Evolutionary conservation across 2,329 filamentous ascomycete genomes (phyloP).

Genomic region (Aspergillus calidoustus): DNA sequence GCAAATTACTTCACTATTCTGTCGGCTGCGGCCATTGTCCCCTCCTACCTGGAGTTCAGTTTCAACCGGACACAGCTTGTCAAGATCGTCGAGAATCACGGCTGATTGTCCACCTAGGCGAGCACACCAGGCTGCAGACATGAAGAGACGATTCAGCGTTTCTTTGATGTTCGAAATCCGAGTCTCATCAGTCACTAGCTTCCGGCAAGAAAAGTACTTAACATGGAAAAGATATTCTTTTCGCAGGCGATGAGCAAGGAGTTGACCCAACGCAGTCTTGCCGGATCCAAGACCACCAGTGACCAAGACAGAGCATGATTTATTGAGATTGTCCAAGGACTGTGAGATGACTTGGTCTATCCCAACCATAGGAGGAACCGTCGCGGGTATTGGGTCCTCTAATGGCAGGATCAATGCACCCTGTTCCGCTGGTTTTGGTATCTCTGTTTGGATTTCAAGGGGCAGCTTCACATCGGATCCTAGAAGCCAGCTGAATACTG

Average conservation of each 20-base stretch:
- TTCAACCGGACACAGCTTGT: slow-evolving; percentile 89
- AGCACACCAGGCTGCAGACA: slow-evolving; percentile 88
- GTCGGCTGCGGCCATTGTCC: slow-evolving; percentile 88
- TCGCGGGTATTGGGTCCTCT: slow-evolving; percentile 61
- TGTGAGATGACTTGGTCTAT: slow-evolving; percentile 78
- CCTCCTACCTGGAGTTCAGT: slow-evolving; percentile 93
- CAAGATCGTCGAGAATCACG: slow-evolving; percentile 89
- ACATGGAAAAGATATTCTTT: slow-evolving; percentile 77
- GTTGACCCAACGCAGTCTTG: slow-evolving; percentile 79
- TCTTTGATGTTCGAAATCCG: slow-evolving; percentile 90
- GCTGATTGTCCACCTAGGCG: slow-evolving; percentile 80
- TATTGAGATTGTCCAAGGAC: slow-evolving; percentile 74
- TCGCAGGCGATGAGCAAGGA: slow-evolving; percentile 74
- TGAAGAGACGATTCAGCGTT: slow-evolving; percentile 80
- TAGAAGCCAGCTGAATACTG: slow-evolving; percentile 67
- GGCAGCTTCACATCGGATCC: slow-evolving; percentile 75
- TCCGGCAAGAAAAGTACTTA: slow-evolving; percentile 84
- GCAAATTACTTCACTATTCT: slow-evolving; percentile 87
- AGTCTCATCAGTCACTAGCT: slow-evolving; percentile 87
- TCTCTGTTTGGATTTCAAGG: slow-evolving; percentile 76
- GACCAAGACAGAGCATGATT: slow-evolving; percentile 86
- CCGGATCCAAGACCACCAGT: slow-evolving; percentile 89
- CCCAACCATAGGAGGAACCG: slow-evolving; percentile 72
- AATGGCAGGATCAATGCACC: slow-evolving; percentile 45
- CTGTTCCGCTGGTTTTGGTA: slow-evolving; percentile 65